phyloP scores from a whole-genome alignment of 2,329 filamentous ascomycete genomes.

The Arthrobotrys iridis region DNA sequence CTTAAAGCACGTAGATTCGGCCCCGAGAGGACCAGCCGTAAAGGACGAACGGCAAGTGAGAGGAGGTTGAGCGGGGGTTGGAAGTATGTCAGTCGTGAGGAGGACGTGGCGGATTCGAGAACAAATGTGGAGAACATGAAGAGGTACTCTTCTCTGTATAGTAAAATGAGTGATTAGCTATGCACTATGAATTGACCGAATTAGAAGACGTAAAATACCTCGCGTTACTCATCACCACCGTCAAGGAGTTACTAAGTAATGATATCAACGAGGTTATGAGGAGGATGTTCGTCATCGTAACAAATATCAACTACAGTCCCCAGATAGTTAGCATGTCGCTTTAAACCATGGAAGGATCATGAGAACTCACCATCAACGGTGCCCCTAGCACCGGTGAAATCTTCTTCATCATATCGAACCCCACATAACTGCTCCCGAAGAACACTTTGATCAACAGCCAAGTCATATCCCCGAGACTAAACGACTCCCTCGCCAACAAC shows the following conservation, averaged over 20 bases:
- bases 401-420: slow-evolving; percentile 65
- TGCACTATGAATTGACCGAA: no score
- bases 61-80: slow-evolving; percentile 79
- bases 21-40: slow-evolving; percentile 74
- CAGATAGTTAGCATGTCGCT: background rate
- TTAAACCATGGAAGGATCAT: background rate
- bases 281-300: slow-evolving; percentile 79
- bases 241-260: slow-evolving; percentile 79
- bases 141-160: slow-evolving; percentile 75
- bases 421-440: slow-evolving; percentile 78
- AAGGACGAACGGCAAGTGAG: slow-evolving; percentile 75
- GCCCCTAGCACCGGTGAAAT: slow-evolving; percentile 67
- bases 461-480: slow-evolving; percentile 74
- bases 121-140: slow-evolving; percentile 67
- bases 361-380: slow-evolving; percentile 64
- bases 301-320: slow-evolving; percentile 71
- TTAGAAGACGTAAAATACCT: slow-evolving; percentile 55
- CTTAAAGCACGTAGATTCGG: slow-evolving; percentile 68
- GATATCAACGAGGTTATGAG: slow-evolving; percentile 81
- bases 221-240: slow-evolving; percentile 66
- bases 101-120: slow-evolving; percentile 71
- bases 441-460: slow-evolving; percentile 83
- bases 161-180: no score
- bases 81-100: slow-evolving; percentile 75
- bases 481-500: slow-evolving; percentile 76